These are phyloP conservation scores for Ustilago loliicola DNA, from an alignment of 1,284 basidiomycete species.

Conservation along the genomic window DNA sequence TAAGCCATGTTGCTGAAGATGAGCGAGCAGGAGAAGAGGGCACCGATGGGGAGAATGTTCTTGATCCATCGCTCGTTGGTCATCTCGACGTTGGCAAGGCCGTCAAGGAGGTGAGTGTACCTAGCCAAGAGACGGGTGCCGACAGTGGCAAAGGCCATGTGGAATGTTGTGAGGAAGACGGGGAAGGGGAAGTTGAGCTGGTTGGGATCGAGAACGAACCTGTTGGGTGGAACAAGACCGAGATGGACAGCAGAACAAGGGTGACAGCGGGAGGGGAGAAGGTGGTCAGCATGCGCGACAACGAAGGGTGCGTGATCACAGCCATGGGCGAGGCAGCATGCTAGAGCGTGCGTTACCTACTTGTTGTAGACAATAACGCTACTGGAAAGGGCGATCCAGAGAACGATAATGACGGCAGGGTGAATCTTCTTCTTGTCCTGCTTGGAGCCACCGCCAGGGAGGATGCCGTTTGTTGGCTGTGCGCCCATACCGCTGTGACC, in stretches of 20 bases:
- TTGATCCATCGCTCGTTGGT: constrained; percentile 74
- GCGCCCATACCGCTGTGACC: constrained; percentile 57
- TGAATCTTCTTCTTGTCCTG: constrained; percentile 67
- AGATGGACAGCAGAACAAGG: background rate
- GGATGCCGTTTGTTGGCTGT: constrained; percentile 45
- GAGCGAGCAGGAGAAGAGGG: constrained; percentile 90
- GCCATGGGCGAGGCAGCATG: background rate
- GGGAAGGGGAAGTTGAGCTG: constrained; percentile 69
- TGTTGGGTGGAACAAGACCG: constrained; percentile 75
- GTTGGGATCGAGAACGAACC: constrained; percentile 48
- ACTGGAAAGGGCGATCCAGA: constrained; percentile 91
- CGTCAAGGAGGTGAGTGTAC: constrained; percentile 90
- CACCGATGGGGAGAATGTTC: constrained; percentile 91
- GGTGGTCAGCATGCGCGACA: background rate
- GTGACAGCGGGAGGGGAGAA: background rate
- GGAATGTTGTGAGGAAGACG: constrained; percentile 70
- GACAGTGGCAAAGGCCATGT: constrained; percentile 77
- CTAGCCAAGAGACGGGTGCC: constrained; percentile 89
- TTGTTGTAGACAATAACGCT: constrained; percentile 93
- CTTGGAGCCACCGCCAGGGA: constrained; percentile 55
- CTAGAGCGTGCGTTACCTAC: constrained; percentile 27
- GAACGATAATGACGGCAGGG: constrained; percentile 79
- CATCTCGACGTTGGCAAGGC: constrained; percentile 84
- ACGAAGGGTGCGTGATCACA: background rate
- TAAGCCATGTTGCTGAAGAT: constrained; percentile 96